Conservation (phyloP, 345 rosid species). For the Sapria himalayana region DNA sequence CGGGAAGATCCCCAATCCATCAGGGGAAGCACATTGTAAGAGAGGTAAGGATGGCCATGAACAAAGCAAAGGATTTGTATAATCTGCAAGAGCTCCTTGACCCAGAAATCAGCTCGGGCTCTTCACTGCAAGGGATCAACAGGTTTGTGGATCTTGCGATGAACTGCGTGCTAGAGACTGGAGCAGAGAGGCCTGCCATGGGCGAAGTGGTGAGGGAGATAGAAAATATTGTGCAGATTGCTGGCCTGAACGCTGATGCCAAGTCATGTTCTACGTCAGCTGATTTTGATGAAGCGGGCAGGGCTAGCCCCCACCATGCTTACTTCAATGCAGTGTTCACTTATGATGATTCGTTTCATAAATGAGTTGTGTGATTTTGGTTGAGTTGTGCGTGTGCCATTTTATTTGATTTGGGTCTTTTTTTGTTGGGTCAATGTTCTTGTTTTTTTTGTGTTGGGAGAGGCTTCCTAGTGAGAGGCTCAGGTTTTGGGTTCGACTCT, state of each 20-base stretch:
- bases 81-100: constrained; percentile 51
- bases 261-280: constrained; percentile 39
- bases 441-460: no score
- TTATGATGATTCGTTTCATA: no score
- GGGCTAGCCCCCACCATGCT: constrained; percentile 20
- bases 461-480: no score
- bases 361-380: no score
- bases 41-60: constrained; percentile 43
- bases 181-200: constrained; percentile 47
- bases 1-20: constrained; percentile 58
- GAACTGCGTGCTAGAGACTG: constrained; percentile 42
- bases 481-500: no score
- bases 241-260: constrained; percentile 34
- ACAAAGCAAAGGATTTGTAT: constrained; percentile 29
- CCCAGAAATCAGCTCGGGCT: constrained; percentile 24
- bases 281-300: constrained; percentile 17
- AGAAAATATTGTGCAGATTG: constrained; percentile 39
- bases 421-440: no score
- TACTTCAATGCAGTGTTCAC: constrained; percentile 14
- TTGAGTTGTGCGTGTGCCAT: no score
- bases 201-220: constrained; percentile 58
- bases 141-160: constrained; percentile 43
- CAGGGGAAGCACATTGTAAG: constrained; percentile 65
- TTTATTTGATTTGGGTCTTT: no score
- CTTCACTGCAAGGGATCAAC: constrained; percentile 33